Base-by-base conservation (phyloP, 2,329 filamentous ascomycete species). In the Elsinoe batatas region DNA sequence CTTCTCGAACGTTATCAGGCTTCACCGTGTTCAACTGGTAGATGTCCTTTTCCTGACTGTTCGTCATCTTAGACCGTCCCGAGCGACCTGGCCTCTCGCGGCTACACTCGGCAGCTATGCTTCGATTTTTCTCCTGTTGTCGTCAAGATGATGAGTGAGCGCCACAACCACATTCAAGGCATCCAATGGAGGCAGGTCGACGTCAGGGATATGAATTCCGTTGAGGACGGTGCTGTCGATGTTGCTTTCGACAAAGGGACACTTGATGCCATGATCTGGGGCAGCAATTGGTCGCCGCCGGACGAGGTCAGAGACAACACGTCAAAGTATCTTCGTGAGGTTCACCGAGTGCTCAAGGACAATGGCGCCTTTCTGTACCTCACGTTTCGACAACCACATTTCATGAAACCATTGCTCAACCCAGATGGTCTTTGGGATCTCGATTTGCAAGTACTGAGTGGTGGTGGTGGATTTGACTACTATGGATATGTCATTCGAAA, bases 111-210 rank as follows among this genome's bases (percentile, higher is more conserved):
- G n/a, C 60, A 61, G 51, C 46, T 44, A 35, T 51, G 38, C 15
- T 46, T 73, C 46, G 80, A 83, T 65, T 83, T 83, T 64, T 82
- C 79, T 0, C 56, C 70, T 1, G 71, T 76, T 0, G 76, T 79
- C 0, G 74, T 83, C 1, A 66, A 76, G 5, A 63, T 72, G n/a
- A 83, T 83, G 79, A 67, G 65, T 2, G 61, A 66, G 1, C 69
- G 72, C 13, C 73, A 79, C 58, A 62, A 62, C 0, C 56, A 64
- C 3, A 61, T 72, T 3, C 56, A 65, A 3, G 70, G 69, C 3
- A 76, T 80, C n/a, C 64, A 70, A 49, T 83, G 79, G 79, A 59
- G 63, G 22, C 65, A 70, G 35, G 72, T 71, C 58, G 79, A 83
- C 61, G 73, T 82, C 2, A 74, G 79, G 5, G 60, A 76, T 35